A percentile compares a stretch with the other conserved stretches of the same genome.
phyloP scores from a whole-genome alignment of 2,329 filamentous ascomycete species.

The Fusarium brachygibbosum region DNA sequence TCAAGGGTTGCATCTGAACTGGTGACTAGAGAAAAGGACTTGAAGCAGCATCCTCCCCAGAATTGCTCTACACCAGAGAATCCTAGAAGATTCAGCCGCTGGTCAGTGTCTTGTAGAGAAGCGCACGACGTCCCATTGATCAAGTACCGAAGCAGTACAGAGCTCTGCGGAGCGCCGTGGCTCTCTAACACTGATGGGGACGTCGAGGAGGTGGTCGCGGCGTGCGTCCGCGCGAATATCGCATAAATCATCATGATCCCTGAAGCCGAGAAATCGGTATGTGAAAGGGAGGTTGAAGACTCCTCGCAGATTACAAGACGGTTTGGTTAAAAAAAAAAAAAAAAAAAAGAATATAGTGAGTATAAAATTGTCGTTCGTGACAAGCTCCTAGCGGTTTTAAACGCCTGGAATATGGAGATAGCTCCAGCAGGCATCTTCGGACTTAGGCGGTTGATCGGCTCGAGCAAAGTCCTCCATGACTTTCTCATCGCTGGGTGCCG shows the following conservation, averaged over 20 bases:
- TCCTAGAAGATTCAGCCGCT: neutral
- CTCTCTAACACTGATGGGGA: neutral
- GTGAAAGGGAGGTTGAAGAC: slow-evolving; percentile 8
- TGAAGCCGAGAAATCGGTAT: slow-evolving; percentile 34
- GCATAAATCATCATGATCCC: slow-evolving; percentile 30
- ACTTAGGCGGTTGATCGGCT: slow-evolving; percentile 25
- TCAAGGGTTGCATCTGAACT: slow-evolving; percentile 10
- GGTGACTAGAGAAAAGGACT: slow-evolving; percentile 21
- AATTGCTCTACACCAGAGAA: slow-evolving; percentile 11
- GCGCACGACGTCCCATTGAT: neutral
- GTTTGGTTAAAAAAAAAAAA: slow-evolving; percentile 2
- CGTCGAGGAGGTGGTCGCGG: neutral
- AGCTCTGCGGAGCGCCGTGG: neutral
- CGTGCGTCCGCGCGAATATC: slow-evolving; percentile 12
- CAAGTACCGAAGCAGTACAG: neutral
- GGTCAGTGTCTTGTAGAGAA: slow-evolving; percentile 18
- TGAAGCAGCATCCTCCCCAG: slow-evolving; percentile 8
- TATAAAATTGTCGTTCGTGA: neutral
- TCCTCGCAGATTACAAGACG: slow-evolving; percentile 31
- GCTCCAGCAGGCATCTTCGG: slow-evolving; percentile 53
- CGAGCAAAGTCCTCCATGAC: slow-evolving; percentile 39
- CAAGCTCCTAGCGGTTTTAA: slow-evolving; percentile 30
- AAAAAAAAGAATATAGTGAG: slow-evolving; percentile 5
- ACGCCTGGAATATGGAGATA: slow-evolving; percentile 56
- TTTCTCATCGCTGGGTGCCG: slow-evolving; percentile 46